Percentiles rank a stretch among this genome's conserved stretches.
Conservation (phyloP, 2,329 filamentous ascomycete genomes). For the Arthrinium phaeospermum region DNA sequence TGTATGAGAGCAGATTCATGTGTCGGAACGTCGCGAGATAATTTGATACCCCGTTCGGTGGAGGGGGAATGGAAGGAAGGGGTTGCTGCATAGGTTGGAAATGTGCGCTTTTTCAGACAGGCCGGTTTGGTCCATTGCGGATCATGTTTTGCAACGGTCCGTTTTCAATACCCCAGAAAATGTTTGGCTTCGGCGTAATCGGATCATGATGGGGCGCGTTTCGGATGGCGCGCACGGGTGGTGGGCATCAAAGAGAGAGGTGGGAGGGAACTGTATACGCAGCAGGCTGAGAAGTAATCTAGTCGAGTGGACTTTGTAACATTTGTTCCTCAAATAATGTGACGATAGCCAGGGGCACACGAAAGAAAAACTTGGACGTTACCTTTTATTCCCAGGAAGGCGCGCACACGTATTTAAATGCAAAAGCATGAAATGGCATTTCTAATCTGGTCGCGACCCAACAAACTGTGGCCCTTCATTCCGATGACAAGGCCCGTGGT, state of each 20-base stretch:
- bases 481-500: neutral
- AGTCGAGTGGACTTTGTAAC: constrained; percentile 1
- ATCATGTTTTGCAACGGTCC: neutral
- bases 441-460: neutral
- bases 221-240: neutral
- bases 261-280: constrained; percentile 3
- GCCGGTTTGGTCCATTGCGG: neutral
- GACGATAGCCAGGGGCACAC: constrained; percentile 2
- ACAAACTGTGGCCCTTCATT: neutral
- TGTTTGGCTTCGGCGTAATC: constrained; percentile 10
- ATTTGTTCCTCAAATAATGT: constrained; percentile 2
- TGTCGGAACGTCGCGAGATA: constrained; percentile 3
- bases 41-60: constrained; percentile 13
- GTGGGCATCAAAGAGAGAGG: neutral
- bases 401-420: constrained; percentile 1
- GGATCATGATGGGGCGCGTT: neutral
- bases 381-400: neutral
- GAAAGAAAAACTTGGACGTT: neutral
- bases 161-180: constrained; percentile 16
- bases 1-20: constrained; percentile 16
- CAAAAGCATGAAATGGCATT: neutral
- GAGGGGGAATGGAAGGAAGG: neutral
- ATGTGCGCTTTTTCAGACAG: neutral
- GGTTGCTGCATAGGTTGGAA: constrained; percentile 1
- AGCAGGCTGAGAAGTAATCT: constrained; percentile 12